These are phyloP conservation scores for Primulina tabacum DNA, from an alignment of 257 asterid species.

Conservation along the genomic window DNA sequence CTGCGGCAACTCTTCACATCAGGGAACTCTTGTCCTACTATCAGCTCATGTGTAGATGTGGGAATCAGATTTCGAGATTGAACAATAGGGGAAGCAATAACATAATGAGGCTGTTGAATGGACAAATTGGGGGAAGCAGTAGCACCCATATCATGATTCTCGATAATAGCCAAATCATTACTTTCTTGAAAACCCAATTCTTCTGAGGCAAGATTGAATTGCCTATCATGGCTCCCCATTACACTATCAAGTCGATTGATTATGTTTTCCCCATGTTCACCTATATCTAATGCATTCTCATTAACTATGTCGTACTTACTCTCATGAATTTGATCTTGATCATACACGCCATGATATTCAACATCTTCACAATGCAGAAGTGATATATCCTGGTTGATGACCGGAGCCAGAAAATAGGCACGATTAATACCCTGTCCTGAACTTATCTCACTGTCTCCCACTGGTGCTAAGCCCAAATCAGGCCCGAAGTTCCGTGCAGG, in stretches of 20 bases:
- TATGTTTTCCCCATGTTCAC: constrained; percentile 24
- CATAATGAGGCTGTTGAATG: constrained; percentile 33
- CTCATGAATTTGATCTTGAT: constrained; percentile 34
- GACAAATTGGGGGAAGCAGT: constrained; percentile 27
- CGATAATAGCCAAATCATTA: constrained; percentile 38
- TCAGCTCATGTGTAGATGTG: constrained; percentile 44
- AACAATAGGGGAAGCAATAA: constrained; percentile 43
- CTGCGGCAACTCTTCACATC: constrained; percentile 66
- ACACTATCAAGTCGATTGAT: constrained; percentile 33
- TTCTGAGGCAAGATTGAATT: constrained; percentile 32
- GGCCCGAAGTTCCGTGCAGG: constrained; percentile 4
- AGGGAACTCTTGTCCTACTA: constrained; percentile 69
- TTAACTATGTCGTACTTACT: constrained; percentile 33
- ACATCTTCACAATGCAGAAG: constrained; percentile 27
- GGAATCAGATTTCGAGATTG: constrained; percentile 43
- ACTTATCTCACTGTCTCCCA: constrained; percentile 24
- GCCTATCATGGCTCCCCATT: constrained; percentile 27
- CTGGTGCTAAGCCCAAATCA: constrained; percentile 29
- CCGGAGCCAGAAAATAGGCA: constrained; percentile 29
- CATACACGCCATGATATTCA: constrained; percentile 29
- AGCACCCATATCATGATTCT: constrained; percentile 32
- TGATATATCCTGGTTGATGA: constrained; percentile 20
- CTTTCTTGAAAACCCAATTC: constrained; percentile 35
- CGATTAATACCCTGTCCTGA: constrained; percentile 27
- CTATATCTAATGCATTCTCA: constrained; percentile 20